Percentiles rank a stretch among this genome's conserved stretches.
Conservation (phyloP, 2,329 filamentous ascomycete genomes). For the Penicillium sp. region DNA sequence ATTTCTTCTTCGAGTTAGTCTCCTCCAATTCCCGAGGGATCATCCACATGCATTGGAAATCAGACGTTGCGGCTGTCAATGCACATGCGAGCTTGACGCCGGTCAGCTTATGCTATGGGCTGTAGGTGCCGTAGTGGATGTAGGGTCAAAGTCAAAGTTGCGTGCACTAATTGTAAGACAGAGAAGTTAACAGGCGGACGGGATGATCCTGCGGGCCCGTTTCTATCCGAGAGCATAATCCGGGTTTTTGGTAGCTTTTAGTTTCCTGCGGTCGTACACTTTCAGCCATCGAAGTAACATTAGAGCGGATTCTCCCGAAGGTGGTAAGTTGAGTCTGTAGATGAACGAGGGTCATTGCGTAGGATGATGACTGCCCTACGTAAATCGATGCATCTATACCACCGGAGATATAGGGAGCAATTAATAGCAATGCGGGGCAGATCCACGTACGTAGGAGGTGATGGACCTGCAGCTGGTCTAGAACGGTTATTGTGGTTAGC, state of each 20-base stretch:
- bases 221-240: background rate
- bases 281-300: background rate
- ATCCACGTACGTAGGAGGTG: background rate
- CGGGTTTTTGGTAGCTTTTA: background rate
- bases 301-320: background rate
- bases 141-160: background rate
- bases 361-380: background rate
- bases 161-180: background rate
- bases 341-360: background rate
- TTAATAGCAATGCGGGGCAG: background rate
- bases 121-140: background rate
- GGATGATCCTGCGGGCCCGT: background rate
- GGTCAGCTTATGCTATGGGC: background rate
- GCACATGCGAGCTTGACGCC: background rate
- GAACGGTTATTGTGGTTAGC: background rate
- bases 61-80: background rate
- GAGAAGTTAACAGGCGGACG: background rate
- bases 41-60: background rate
- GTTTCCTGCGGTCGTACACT: background rate
- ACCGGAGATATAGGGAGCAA: background rate
- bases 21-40: background rate
- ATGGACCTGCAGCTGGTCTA: constrained; percentile 6
- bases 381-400: background rate
- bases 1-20: background rate
- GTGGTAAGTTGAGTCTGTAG: background rate